phyloP scores from a whole-genome alignment of 2,329 filamentous ascomycete species.

The Calonectria pauciramosa region DNA sequence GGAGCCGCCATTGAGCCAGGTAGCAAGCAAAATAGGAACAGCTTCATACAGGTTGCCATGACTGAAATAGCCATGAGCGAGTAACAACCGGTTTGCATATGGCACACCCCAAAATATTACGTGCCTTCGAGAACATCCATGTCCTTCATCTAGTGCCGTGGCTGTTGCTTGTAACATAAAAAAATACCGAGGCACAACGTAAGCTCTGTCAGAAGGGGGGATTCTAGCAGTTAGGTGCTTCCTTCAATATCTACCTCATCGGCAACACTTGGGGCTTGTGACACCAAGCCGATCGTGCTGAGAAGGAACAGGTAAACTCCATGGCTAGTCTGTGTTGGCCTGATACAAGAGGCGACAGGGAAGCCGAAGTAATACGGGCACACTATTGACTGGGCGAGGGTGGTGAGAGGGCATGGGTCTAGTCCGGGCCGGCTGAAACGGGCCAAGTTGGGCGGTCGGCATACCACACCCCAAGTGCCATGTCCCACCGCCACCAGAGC shows the following conservation, averaged over 20 bases:
- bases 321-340: constrained; percentile 12
- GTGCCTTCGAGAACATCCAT: neutral
- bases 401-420: constrained; percentile 20
- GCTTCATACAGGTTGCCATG: constrained; percentile 1
- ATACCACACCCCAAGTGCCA: constrained; percentile 10
- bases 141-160: neutral
- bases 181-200: neutral
- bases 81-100: neutral
- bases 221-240: neutral
- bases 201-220: neutral
- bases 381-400: constrained; percentile 11
- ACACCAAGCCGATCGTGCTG: constrained; percentile 1
- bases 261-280: neutral
- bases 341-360: constrained; percentile 22
- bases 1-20: neutral
- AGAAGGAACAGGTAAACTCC: constrained; percentile 13
- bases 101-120: neutral
- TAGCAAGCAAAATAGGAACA: neutral
- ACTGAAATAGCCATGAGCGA: neutral
- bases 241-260: neutral
- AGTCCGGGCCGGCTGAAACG: constrained; percentile 14
- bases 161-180: neutral
- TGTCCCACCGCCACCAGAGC: constrained; percentile 12
- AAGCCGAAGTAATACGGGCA: constrained; percentile 21
- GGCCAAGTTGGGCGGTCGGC: constrained; percentile 16